Percentiles rank a stretch among this genome's conserved stretches.
phyloP scores from a whole-genome alignment of 2,329 filamentous ascomycete genomes.

The Aspergillus oerlinghausenensis region DNA sequence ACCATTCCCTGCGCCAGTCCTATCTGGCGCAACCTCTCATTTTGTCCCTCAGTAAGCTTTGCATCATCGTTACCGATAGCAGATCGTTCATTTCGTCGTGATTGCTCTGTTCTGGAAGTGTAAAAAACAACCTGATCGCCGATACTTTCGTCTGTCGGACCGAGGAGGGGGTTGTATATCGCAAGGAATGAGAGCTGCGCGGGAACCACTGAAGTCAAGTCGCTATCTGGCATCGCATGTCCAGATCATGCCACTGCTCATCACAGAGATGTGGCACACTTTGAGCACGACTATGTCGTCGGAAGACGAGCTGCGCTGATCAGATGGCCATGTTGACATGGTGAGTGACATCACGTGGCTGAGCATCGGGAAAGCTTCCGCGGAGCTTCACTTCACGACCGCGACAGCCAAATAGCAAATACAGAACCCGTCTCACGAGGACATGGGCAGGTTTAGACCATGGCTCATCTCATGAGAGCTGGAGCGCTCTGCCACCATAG shows the following conservation, averaged over 20 bases:
- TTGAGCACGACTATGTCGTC: constrained; percentile 2
- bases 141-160: constrained; percentile 66
- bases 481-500: constrained; percentile 21
- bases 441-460: constrained; percentile 6
- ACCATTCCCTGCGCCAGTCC: constrained; percentile 96
- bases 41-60: constrained; percentile 60
- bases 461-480: constrained; percentile 23
- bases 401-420: not conserved
- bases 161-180: constrained; percentile 88
- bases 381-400: constrained; percentile 7
- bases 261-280: constrained; percentile 12
- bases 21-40: constrained; percentile 86
- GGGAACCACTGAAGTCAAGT: constrained; percentile 53
- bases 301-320: constrained; percentile 6
- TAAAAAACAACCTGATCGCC: constrained; percentile 90
- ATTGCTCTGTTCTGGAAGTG: constrained; percentile 51
- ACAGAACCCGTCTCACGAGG: not conserved
- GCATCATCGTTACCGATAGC: constrained; percentile 21
- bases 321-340: constrained; percentile 15
- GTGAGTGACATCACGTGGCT: constrained; percentile 35
- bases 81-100: constrained; percentile 18
- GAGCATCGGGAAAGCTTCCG: constrained; percentile 4
- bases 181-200: constrained; percentile 86
- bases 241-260: constrained; percentile 11
- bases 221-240: constrained; percentile 38